A percentile compares a stretch with the other conserved stretches of the same genome.
Evolutionary conservation across 148 eudicot genomes (phyloP).

Genomic region (Dianthus caryophyllus): DNA sequence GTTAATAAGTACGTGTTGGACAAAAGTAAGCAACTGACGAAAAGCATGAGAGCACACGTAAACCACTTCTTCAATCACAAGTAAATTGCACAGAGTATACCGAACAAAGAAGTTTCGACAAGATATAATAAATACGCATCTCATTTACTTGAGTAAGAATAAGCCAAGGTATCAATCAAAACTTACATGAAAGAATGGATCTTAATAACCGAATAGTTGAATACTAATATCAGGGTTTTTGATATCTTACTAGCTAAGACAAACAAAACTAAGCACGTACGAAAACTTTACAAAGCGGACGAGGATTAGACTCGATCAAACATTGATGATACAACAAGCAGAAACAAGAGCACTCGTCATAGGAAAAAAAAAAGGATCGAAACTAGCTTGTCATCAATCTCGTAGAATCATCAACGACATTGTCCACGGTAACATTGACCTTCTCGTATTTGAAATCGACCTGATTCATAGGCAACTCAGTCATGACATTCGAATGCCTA

Average conservation of each 20-base stretch:
- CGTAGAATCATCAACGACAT: conserved; percentile 30
- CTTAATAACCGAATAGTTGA: conserved; percentile 6
- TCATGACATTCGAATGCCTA: conserved; percentile 24
- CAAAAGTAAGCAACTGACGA: background rate
- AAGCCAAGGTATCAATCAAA: background rate
- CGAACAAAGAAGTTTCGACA: background rate
- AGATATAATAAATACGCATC: background rate
- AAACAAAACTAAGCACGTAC: conserved; percentile 15
- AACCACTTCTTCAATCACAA: background rate
- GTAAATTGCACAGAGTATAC: background rate
- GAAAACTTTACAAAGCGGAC: conserved; percentile 19
- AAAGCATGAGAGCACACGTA: background rate
- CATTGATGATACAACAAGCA: conserved; percentile 20
- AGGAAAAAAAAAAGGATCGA: background rate
- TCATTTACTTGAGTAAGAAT: background rate
- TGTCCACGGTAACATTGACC: conserved; percentile 45
- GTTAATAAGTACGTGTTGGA: too few species aligned
- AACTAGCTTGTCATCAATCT: conserved; percentile 24
- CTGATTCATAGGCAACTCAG: conserved; percentile 27
- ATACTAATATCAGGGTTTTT: conserved; percentile 3
- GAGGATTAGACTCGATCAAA: conserved; percentile 22
- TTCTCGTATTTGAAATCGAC: conserved; percentile 51
- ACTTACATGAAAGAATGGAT: conserved; percentile 14
- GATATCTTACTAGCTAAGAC: conserved; percentile 18
- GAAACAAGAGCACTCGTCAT: background rate